A percentile compares a stretch with the other conserved stretches of the same genome.
These are phyloP conservation scores for Kodamaea anthophila DNA, from an alignment of 1,139 yeast genomes.

Conservation along the genomic window DNA sequence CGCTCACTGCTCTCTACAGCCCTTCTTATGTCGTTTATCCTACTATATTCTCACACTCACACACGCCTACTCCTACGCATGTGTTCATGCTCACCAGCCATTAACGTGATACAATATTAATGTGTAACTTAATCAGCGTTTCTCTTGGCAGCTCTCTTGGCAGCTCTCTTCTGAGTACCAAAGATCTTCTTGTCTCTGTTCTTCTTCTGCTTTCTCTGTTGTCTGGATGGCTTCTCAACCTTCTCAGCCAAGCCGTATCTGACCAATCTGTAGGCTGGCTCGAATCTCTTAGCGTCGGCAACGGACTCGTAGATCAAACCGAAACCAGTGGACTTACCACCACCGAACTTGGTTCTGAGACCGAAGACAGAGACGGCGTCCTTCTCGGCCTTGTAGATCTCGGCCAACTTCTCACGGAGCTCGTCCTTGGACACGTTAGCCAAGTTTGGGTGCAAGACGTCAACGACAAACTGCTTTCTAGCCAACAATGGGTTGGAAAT, in stretches of 20 bases:
- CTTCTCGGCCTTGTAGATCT: slow-evolving; percentile 96
- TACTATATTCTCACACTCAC: no score
- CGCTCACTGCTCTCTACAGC: no score
- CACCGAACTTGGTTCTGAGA: slow-evolving; percentile 99
- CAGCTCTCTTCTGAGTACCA: slow-evolving; percentile 96
- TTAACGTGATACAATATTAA: no score
- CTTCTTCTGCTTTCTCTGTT: slow-evolving; percentile 99
- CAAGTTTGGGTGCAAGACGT: slow-evolving; percentile 99
- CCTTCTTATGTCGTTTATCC: slow-evolving; percentile 2
- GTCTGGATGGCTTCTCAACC: slow-evolving; percentile 98
- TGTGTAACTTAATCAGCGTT: slow-evolving; percentile 39
- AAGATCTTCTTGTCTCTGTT: slow-evolving; percentile 99
- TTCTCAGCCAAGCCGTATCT: slow-evolving; percentile 97
- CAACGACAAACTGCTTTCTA: slow-evolving; percentile 99
- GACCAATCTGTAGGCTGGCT: slow-evolving; percentile 98
- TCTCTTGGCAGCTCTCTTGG: slow-evolving; percentile 83
- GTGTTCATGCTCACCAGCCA: no score
- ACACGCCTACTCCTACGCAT: no score
- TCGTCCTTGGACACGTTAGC: slow-evolving; percentile 99
- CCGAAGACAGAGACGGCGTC: slow-evolving; percentile 98
- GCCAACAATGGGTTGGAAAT: slow-evolving; percentile 98
- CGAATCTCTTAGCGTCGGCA: slow-evolving; percentile 97
- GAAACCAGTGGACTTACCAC: slow-evolving; percentile 99
- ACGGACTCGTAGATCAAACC: slow-evolving; percentile 98
- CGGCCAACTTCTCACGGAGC: slow-evolving; percentile 95